A percentile compares a stretch with the other conserved stretches of the same genome.
Conservation (phyloP, 2,329 filamentous ascomycete genomes). For the Hypoxylon sp. region DNA sequence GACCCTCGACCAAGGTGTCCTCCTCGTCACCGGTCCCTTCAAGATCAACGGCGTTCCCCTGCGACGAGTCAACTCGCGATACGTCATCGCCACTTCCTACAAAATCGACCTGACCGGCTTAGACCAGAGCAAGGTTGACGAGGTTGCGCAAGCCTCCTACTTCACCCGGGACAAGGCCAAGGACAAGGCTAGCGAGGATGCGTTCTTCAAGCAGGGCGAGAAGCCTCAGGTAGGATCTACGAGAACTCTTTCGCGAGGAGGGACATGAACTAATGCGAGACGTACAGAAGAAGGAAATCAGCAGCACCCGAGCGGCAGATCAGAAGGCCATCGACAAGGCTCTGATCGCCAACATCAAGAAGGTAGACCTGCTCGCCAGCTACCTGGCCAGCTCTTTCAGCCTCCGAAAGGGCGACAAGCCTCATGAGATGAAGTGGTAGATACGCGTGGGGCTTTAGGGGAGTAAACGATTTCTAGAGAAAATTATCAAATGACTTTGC, state of each 20-base stretch:
- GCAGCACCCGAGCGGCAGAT: constrained; percentile 91
- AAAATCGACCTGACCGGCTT: constrained; percentile 88
- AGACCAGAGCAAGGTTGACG: constrained; percentile 90
- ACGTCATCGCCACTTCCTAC: constrained; percentile 91
- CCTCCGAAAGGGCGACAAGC: constrained; percentile 99
- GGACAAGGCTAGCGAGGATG: constrained; percentile 97
- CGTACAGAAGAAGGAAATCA: constrained; percentile 94
- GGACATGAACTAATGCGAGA: constrained; percentile 55
- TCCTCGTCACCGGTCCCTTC: constrained; percentile 99
- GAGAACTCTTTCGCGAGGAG: constrained; percentile 4
- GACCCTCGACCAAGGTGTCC: constrained; percentile 95
- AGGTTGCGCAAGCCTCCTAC: constrained; percentile 84
- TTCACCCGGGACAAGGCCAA: constrained; percentile 95
- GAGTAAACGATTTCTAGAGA: constrained; percentile 48
- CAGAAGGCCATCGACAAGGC: constrained; percentile 99
- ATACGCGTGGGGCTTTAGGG: constrained; percentile 50
- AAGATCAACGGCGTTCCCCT: constrained; percentile 99
- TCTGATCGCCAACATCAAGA: constrained; percentile 96
- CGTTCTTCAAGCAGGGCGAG: constrained; percentile 99
- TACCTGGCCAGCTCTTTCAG: constrained; percentile 98
- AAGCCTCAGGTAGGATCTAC: constrained; percentile 85
- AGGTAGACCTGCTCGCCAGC: constrained; percentile 92
- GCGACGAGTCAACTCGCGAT: constrained; percentile 92
- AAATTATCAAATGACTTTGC: constrained; percentile 58
- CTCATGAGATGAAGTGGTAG: constrained; percentile 99